Evolutionary conservation across 202 grass and related monocot genomes (phyloP), one percentile per base, ranked within the genome.

Genomic region (Panicum virgatum): DNA sequence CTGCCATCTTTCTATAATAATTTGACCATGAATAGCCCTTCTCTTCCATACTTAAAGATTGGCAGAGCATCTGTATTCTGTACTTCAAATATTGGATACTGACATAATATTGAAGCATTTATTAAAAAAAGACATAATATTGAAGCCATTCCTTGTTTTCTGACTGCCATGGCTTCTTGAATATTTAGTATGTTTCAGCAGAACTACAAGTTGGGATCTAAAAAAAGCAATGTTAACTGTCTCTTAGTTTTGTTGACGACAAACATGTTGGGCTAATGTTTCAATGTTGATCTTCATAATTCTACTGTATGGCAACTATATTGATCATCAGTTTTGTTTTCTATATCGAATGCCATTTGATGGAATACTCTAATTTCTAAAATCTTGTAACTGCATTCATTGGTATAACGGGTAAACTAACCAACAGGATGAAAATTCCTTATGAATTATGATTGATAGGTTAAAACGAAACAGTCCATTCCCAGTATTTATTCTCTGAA

Each of bases 31-130:
- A n/a, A n/a, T n/a, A n/a, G n/a, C n/a, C n/a, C n/a, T n/a, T n/a
- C n/a, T n/a, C n/a, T n/a, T n/a, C n/a, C n/a, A n/a, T n/a, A n/a
- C n/a, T n/a, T n/a, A n/a, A n/a, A n/a, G 78, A 36, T 48, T 62
- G 62, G 20, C 8, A 50, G 26, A 18, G 44, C 18, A n/a, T n/a
- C n/a, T n/a, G n/a, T n/a, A n/a, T 47, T 63, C 54, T 75, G 32
- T 26, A 69, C 43, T 61, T 60, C 18, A 81, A 75, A 45, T 60
- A 58, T 53, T 82, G 34, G 58, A 69, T 71, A 70, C 43, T 34
- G 25, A 22, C n/a, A 60, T 29, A 51, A 45, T 73, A n/a, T n/a
- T n/a, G n/a, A n/a, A n/a, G n/a, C n/a, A n/a, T n/a, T n/a, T n/a
- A n/a, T n/a, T n/a, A n/a, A n/a, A n/a, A n/a, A n/a, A n/a, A n/a